Evolutionary conservation across 129 eudicot genomes (phyloP).

Genomic region (Helianthus annuus): DNA sequence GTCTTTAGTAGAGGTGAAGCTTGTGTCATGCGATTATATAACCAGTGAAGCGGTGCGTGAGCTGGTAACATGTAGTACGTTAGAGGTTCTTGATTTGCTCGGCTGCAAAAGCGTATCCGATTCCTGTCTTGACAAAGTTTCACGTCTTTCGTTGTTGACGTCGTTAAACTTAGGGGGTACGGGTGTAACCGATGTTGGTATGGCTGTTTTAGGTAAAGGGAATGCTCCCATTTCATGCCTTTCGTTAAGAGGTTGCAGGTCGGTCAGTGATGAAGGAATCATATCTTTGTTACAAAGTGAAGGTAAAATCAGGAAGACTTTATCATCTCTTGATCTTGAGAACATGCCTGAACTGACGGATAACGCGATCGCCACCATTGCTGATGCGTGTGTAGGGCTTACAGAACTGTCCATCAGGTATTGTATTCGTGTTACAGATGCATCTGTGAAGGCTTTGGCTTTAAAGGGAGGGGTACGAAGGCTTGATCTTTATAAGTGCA

Average conservation of each 20-base stretch:
- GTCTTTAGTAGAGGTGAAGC: conserved; percentile 52
- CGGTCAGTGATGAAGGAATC: conserved; percentile 64
- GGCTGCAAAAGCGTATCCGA: conserved; percentile 63
- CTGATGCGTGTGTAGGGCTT: conserved; percentile 30
- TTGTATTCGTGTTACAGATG: conserved; percentile 63
- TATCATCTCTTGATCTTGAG: conserved; percentile 50
- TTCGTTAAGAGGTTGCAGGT: conserved; percentile 53
- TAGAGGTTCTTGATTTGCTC: conserved; percentile 51
- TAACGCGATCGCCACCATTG: conserved; percentile 28
- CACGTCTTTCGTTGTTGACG: conserved; percentile 38
- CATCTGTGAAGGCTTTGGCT: conserved; percentile 47
- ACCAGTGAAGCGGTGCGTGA: conserved; percentile 54
- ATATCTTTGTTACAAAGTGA: conserved; percentile 37
- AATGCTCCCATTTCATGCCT: conserved; percentile 42
- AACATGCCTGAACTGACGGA: conserved; percentile 61
- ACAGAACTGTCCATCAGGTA: conserved; percentile 57
- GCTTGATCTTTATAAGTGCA: conserved; percentile 56
- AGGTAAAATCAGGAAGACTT: conserved; percentile 39
- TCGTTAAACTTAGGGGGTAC: conserved; percentile 53
- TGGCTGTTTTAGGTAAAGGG: conserved; percentile 51
- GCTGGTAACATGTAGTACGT: conserved; percentile 34
- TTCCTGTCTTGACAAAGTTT: conserved; percentile 45
- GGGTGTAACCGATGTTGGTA: conserved; percentile 60
- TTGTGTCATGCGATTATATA: conserved; percentile 45
- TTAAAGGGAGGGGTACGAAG: conserved; percentile 35